Conservation (phyloP, 1,284 basidiomycete species). For the Tausonia pullulans region DNA sequence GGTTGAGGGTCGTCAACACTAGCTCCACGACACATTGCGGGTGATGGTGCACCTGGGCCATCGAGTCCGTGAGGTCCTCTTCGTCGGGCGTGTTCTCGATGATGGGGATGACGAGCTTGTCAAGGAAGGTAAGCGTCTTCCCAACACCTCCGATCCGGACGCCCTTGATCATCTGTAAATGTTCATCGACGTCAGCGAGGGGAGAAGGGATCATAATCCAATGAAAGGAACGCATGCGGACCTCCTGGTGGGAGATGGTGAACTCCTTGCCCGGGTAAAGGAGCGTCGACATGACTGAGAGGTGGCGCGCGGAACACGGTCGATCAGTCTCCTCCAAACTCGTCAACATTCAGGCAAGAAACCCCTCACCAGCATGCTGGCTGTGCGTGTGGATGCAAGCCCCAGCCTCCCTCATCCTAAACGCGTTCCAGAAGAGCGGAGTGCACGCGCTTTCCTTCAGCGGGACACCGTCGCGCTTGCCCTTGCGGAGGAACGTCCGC, state of each 20-base stretch:
- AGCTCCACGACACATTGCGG: too few relatives aligned
- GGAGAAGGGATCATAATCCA: not conserved
- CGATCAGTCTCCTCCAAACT: not conserved
- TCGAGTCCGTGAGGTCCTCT: conserved; percentile 71
- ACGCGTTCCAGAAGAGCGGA: conserved; percentile 84
- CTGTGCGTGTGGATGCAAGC: conserved; percentile 81
- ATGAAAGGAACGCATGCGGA: conserved; percentile 3
- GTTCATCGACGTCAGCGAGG: not conserved
- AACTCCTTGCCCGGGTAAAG: conserved; percentile 59
- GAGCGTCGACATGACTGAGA: conserved; percentile 61
- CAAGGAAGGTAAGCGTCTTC: conserved; percentile 59
- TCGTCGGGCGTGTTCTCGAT: conserved; percentile 80
- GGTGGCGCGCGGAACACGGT: conserved; percentile 12
- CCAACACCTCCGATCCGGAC: conserved; percentile 63
- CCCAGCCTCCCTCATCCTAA: conserved; percentile 59
- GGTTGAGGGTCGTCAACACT: not conserved
- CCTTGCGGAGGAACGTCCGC: conserved; percentile 53
- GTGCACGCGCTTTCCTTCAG: conserved; percentile 73
- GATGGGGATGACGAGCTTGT: conserved; percentile 73
- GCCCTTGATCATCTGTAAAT: conserved; percentile 75
- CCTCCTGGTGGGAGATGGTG: conserved; percentile 63
- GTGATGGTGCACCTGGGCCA: conserved; percentile 44
- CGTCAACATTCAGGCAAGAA: not conserved
- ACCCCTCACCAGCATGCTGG: conserved; percentile 49
- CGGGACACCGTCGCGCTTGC: conserved; percentile 38